These are phyloP conservation scores for Mortierella alpina DNA, from an alignment of 192 early-diverging fungal genomes.

Conservation along the genomic window DNA sequence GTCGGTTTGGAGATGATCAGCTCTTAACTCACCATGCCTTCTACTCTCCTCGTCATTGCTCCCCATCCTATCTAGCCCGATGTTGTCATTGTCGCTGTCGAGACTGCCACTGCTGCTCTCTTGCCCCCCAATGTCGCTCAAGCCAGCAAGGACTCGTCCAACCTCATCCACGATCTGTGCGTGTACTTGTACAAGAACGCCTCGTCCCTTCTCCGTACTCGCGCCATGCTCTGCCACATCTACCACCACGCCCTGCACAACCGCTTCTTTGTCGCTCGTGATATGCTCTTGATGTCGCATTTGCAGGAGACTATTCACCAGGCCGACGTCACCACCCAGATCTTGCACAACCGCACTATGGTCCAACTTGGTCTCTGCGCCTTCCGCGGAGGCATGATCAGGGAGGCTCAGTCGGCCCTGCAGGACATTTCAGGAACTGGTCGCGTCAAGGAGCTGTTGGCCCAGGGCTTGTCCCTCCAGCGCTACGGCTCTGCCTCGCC, in stretches of 20 bases:
- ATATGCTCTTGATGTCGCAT: constrained; percentile 98
- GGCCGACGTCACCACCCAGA: constrained; percentile 92
- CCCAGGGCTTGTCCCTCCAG: constrained; percentile 78
- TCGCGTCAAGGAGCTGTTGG: constrained; percentile 92
- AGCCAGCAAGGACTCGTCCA: constrained; percentile 61
- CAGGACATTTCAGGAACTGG: constrained; percentile 90
- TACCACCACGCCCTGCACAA: constrained; percentile 98
- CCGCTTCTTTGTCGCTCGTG: constrained; percentile 91
- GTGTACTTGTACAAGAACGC: constrained; percentile 89
- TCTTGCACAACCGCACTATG: constrained; percentile 95
- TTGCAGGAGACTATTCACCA: constrained; percentile 93
- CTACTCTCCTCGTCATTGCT: neutral
- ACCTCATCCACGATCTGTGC: constrained; percentile 85
- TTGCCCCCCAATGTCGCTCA: constrained; percentile 66
- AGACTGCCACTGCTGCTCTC: constrained; percentile 59
- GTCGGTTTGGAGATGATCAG: neutral
- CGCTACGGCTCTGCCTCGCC: constrained; percentile 84
- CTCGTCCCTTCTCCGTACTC: constrained; percentile 85
- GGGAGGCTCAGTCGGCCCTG: constrained; percentile 86
- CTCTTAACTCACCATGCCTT: neutral
- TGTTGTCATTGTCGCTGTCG: constrained; percentile 81
- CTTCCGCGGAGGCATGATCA: constrained; percentile 94
- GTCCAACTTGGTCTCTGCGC: constrained; percentile 97
- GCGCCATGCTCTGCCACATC: constrained; percentile 97
- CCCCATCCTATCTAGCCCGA: constrained; percentile 72